Evolutionary conservation across 805 yeast genomes (phyloP).

Genomic region (Teunomyces barrocoloradensis): DNA sequence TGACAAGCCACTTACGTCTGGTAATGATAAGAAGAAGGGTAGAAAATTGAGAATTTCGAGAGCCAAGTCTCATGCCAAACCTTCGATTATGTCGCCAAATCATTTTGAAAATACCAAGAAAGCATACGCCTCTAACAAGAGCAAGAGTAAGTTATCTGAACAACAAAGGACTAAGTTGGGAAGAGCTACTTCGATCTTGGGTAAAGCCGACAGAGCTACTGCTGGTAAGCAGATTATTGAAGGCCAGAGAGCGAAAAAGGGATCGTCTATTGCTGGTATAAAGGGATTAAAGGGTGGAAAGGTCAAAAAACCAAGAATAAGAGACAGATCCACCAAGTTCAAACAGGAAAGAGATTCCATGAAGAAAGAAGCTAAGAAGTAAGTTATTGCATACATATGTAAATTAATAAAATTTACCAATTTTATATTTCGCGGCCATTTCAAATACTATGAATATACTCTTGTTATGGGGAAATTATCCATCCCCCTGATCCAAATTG

Average conservation of each 20-base stretch:
- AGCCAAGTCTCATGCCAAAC: constrained; percentile 40
- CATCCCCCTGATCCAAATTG: too few relatives aligned
- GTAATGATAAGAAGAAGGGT: constrained; percentile 28
- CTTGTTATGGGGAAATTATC: too few relatives aligned
- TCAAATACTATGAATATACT: too few relatives aligned
- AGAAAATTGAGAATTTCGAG: constrained; percentile 78
- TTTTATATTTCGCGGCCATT: constrained; percentile 1
- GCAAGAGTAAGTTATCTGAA: constrained; percentile 46
- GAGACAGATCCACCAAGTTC: constrained; percentile 53
- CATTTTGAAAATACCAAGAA: constrained; percentile 35
- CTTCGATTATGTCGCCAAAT: constrained; percentile 43
- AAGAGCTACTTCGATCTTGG: constrained; percentile 71
- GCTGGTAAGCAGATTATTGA: constrained; percentile 61
- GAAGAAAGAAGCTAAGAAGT: constrained; percentile 12
- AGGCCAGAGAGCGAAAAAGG: constrained; percentile 77
- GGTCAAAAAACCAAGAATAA: constrained; percentile 57
- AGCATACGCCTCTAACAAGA: constrained; percentile 19
- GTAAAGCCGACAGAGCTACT: constrained; percentile 74
- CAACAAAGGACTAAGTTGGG: constrained; percentile 76
- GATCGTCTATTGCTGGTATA: constrained; percentile 57
- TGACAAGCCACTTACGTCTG: constrained; percentile 51
- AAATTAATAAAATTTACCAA: neutral
- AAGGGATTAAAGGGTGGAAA: constrained; percentile 48
- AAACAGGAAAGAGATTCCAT: constrained; percentile 37
- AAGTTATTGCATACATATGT: constrained; percentile 1